These are phyloP conservation scores for Ceratobasidium papillatum DNA, from an alignment of 1,284 basidiomycete species.

Conservation along the genomic window DNA sequence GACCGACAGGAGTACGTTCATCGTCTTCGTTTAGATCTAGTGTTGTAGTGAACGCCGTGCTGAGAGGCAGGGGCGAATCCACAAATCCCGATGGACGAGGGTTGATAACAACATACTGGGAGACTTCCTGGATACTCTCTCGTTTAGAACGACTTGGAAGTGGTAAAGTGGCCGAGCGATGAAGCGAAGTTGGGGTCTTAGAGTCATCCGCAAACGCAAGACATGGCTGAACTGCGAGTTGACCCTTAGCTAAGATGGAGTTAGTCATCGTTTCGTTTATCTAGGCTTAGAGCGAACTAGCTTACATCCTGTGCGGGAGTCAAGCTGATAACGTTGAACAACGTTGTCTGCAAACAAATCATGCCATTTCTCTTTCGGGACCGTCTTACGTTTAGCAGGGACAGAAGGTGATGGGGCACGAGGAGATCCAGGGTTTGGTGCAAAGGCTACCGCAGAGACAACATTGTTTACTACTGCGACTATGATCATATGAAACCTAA, in stretches of 20 bases:
- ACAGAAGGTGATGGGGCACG: neutral
- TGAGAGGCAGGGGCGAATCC: slow-evolving; percentile 7
- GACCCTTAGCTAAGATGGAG: neutral
- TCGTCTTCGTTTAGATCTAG: neutral
- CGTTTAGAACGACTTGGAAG: neutral
- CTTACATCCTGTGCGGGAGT: neutral
- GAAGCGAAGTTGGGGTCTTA: neutral
- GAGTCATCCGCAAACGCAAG: neutral
- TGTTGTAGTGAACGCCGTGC: neutral
- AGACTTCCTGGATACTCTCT: neutral
- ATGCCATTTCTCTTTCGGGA: neutral
- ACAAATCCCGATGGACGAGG: neutral
- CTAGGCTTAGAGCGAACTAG: neutral
- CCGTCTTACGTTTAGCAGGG: neutral
- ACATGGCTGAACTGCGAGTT: neutral
- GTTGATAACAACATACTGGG: slow-evolving; percentile 4
- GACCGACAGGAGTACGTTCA: neutral
- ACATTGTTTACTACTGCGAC: slow-evolving; percentile 11
- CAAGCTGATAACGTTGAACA: neutral
- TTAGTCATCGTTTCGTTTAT: neutral
- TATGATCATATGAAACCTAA: neutral
- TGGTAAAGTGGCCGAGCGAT: neutral
- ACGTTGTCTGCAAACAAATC: neutral
- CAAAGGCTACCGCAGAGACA: slow-evolving; percentile 8
- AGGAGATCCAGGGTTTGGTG: slow-evolving; percentile 22